phyloP scores from a whole-genome alignment of 192 early-diverging fungal genomes.

The Backusella tarrabulga region DNA sequence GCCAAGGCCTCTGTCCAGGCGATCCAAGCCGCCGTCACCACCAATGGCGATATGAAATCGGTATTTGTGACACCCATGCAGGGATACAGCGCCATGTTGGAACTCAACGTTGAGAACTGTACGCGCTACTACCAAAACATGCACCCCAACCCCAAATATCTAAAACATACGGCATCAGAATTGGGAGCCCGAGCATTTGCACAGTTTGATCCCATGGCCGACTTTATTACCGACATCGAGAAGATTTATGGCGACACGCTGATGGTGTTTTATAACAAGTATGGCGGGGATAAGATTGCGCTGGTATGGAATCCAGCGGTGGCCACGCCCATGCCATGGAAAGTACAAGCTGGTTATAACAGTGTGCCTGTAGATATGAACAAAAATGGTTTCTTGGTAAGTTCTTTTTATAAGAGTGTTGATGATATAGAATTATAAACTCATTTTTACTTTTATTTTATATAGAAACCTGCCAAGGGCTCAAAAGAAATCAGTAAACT shows the following conservation, averaged over 20 bases:
- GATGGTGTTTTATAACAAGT: constrained; percentile 73
- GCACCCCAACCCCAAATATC: constrained; percentile 50
- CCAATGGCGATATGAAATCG: constrained; percentile 43
- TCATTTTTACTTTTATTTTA: background rate
- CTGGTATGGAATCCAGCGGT: constrained; percentile 65
- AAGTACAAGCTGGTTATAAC: constrained; percentile 61
- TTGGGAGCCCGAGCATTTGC: constrained; percentile 62
- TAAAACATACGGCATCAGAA: constrained; percentile 40
- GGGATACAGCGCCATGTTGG: constrained; percentile 78
- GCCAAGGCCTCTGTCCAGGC: constrained; percentile 62
- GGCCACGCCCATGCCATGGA: constrained; percentile 59
- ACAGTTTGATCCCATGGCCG: constrained; percentile 73
- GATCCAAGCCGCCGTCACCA: constrained; percentile 39
- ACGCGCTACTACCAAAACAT: constrained; percentile 61
- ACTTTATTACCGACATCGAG: constrained; percentile 69
- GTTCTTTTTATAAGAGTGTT: background rate
- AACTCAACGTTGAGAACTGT: constrained; percentile 57
- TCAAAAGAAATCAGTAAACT: constrained; percentile 35
- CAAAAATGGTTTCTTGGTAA: constrained; percentile 45
- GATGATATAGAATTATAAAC: too few relatives aligned
- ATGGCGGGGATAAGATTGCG: constrained; percentile 70
- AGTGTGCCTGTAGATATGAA: constrained; percentile 50
- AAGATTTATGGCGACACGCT: constrained; percentile 57
- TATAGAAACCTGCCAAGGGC: constrained; percentile 29
- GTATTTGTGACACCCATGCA: constrained; percentile 79